Evolutionary conservation across 495 filamentous ascomycete species (phyloP), one percentile per base, ranked within the genome.

Genomic region (Amniculicola lignicola): DNA sequence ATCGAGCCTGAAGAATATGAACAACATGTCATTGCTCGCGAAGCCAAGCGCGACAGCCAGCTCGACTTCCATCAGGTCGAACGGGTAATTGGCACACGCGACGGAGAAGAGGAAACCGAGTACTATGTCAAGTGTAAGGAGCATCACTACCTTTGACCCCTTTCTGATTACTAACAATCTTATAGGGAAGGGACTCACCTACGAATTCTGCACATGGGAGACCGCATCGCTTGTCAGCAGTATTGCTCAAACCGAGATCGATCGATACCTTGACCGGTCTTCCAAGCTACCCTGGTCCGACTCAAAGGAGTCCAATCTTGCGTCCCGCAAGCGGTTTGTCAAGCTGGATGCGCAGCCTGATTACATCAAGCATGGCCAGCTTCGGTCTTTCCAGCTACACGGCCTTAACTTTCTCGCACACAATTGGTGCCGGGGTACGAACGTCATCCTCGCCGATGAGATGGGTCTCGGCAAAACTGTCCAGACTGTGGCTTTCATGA

Each of bases 401-500:
- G 93, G 93, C 4, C 69, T 99, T 44, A 96, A 96, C 72, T 97
- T 95, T 72, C 73, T 99, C 50, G 89, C 89, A 33, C 88, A 90
- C 65, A 95, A 96, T 68, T 99, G 93, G 93, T 87, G 86, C 37
- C 83, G 83, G 57, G 83, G 82, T 37, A 88, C 89, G 62, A 97
- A 96, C 63, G 91, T 96, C 58, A 95, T 99, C 46, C 77, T 99
- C 12, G 93, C 93, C 11, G 93, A 99, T 62, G 93, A 99, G 67
- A 99, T 99, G 93, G 93, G 93, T 50, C 77, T 99, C 23, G 93
- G 93, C 21, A 99, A 99, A 75, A 99, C 93, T 0, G 92, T 99
- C 2, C 93, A 99, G 70, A 96, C 92, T 1, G 90, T 99, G 18
- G 79, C 93, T 0, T 97, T 97, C 69, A 85, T 96, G 75, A 96